A percentile compares a stretch with the other conserved stretches of the same genome.
Evolutionary conservation across 2,329 filamentous ascomycete genomes (phyloP).

Genomic region (Sporothrix dimorphospora): DNA sequence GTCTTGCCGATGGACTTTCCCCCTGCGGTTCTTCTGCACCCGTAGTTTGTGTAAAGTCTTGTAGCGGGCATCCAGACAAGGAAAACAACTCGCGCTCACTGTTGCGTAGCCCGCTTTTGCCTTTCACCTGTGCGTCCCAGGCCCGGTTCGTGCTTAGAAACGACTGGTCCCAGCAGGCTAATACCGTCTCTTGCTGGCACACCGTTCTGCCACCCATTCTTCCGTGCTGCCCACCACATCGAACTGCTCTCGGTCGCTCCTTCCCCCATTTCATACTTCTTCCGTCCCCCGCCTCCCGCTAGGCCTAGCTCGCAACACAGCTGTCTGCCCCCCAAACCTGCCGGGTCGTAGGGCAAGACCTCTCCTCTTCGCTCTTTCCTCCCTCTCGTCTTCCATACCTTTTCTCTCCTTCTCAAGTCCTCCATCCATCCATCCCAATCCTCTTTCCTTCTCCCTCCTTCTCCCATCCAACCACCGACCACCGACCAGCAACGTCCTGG

Average conservation of each 20-base stretch:
- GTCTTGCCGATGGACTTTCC: neutral
- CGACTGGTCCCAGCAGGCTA: neutral
- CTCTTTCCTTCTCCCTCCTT: neutral
- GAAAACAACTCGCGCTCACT: neutral
- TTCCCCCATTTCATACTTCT: conserved; percentile 1
- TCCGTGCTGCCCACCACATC: neutral
- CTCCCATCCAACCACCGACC: neutral
- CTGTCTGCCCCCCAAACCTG: conserved; percentile 5
- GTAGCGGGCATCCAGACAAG: neutral
- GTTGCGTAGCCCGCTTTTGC: conserved; percentile 12
- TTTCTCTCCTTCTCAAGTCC: neutral
- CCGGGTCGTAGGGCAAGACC: neutral
- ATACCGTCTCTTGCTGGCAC: neutral
- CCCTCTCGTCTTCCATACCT: neutral
- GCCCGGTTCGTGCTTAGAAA: neutral
- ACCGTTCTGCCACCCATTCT: conserved; percentile 11
- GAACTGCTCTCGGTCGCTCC: conserved; percentile 6
- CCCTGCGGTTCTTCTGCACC: conserved; percentile 5
- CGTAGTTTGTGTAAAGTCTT: neutral
- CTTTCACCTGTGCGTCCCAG: neutral
- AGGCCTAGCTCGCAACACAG: conserved; percentile 22
- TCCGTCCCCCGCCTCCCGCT: conserved; percentile 25
- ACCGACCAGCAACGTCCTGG: neutral
- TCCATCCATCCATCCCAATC: neutral
- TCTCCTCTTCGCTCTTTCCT: neutral